Evolutionary conservation across 805 yeast species (phyloP), one percentile per base, ranked within the genome.

Genomic region (Wickerhamomyces bovis): DNA sequence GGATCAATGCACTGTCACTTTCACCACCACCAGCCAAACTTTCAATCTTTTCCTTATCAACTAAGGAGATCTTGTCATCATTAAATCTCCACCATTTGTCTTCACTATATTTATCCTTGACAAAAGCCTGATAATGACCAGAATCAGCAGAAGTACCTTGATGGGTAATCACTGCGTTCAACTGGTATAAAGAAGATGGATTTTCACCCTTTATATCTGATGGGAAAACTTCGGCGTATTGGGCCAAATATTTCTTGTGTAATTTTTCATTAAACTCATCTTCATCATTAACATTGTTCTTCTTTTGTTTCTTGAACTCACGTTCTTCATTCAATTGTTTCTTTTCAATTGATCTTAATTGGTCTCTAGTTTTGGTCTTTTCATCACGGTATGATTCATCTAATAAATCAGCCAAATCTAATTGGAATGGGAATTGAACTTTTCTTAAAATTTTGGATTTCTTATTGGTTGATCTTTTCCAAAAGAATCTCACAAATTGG

Each of bases 1-100:
- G 74, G 46, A 94, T 83, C 65, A 94, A 77, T 2, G 99, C 99
- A 59, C 94, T 82, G 66, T 94, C 99, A 56, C 96, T 81, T 70
- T 95, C 99, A 48, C 98, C 97, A 47, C 99, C 99, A 39, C 99
- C 99, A 6, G 97, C 86, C 54, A 94, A 74, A 47, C 77, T 66
- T 64, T 89, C 96, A 50, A 94, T 81, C 61, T 80, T 88, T 44
- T 89, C 94, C 60, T 80, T 85, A 51, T 75, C 80, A n/a, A 90
- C 89, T 38, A 74, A 69, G 8, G 79, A 71, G 16, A 94, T 96
- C 62, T 84, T 84, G 67, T 90, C 96, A 66, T 94, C 99, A 64
- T 94, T 89, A 69, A 88, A 94, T 66, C 83, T 83, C 84, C 87
- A 92, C 99, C 99, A 94, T 52, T 73, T 76, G 42, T 85, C 82